A percentile compares a stretch with the other conserved stretches of the same genome.
phyloP scores from a whole-genome alignment of 1,284 basidiomycete genomes.

The Pulchroboletus neoregius region DNA sequence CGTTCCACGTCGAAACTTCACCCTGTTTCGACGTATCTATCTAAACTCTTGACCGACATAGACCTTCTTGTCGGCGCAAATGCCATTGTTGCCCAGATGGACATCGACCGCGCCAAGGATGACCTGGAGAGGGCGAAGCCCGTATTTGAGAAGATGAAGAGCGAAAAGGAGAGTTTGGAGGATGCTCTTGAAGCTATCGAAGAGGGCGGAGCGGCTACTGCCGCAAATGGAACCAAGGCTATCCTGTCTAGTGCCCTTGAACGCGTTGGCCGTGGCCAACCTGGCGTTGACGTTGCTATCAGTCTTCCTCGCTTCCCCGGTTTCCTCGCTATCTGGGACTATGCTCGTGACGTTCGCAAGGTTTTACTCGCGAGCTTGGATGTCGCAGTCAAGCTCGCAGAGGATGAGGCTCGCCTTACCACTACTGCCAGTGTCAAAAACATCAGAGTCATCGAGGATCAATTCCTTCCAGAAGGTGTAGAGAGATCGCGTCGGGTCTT shows the following conservation, averaged over 20 bases:
- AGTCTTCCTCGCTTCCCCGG: conserved; percentile 86
- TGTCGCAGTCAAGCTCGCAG: conserved; percentile 74
- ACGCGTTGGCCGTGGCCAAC: conserved; percentile 72
- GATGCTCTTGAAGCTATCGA: conserved; percentile 77
- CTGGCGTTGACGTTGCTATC: conserved; percentile 51
- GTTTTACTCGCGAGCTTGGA: conserved; percentile 83
- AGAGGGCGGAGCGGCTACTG: conserved; percentile 64
- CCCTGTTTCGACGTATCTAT: conserved; percentile 92
- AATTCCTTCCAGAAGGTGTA: conserved; percentile 79
- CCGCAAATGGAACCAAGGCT: conserved; percentile 54
- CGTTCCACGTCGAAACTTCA: conserved; percentile 94
- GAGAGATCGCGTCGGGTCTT: conserved; percentile 82
- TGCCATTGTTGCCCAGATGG: conserved; percentile 76
- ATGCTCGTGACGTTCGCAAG: conserved; percentile 79
- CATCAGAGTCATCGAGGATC: conserved; percentile 71
- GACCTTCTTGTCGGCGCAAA: conserved; percentile 87
- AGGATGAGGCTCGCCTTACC: conserved; percentile 76
- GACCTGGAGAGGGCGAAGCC: conserved; percentile 76
- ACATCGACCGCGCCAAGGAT: conserved; percentile 71
- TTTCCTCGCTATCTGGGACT: conserved; percentile 83
- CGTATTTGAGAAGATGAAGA: conserved; percentile 84
- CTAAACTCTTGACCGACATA: conserved; percentile 85
- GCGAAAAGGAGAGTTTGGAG: conserved; percentile 71
- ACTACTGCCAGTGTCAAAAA: conserved; percentile 70
- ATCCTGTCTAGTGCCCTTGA: conserved; percentile 74